Evolutionary conservation across 2,329 filamentous ascomycete genomes (phyloP).

Genomic region (Pezicula carpinea): DNA sequence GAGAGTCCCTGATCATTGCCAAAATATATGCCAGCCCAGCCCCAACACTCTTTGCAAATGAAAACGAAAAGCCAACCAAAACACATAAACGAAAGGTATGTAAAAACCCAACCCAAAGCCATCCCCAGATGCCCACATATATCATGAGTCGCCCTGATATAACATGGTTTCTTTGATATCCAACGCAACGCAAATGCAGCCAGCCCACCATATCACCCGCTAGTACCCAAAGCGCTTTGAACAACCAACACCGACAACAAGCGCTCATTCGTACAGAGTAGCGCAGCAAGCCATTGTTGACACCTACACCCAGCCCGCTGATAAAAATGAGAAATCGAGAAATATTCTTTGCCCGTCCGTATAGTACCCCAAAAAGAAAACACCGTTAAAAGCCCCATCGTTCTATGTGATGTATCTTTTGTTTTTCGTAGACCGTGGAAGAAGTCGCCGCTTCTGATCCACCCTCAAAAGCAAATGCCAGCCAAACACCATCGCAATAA

Average conservation of each 20-base stretch:
- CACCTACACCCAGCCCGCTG: slow-evolving; percentile 22
- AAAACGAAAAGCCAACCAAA: background rate
- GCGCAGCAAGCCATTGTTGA: slow-evolving; percentile 16
- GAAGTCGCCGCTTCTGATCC: slow-evolving; percentile 30
- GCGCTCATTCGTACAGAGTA: slow-evolving; percentile 23
- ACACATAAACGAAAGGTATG: slow-evolving; percentile 1
- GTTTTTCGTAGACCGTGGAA: slow-evolving; percentile 23
- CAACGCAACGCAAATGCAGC: slow-evolving; percentile 15
- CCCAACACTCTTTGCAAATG: background rate
- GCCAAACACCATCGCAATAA: slow-evolving; percentile 28
- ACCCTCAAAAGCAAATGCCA: slow-evolving; percentile 26
- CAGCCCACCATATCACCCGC: slow-evolving; percentile 20
- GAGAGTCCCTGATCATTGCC: background rate
- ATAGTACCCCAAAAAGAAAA: slow-evolving; percentile 21
- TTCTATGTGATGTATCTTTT: slow-evolving; percentile 29
- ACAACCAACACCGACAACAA: slow-evolving; percentile 18
- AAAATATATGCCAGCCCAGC: background rate
- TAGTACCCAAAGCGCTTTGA: slow-evolving; percentile 15
- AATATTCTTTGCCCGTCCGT: slow-evolving; percentile 23
- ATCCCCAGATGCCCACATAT: slow-evolving; percentile 4
- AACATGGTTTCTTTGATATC: slow-evolving; percentile 1
- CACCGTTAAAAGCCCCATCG: slow-evolving; percentile 27
- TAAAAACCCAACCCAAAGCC: background rate
- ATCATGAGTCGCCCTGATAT: slow-evolving; percentile 5
- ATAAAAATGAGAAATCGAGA: slow-evolving; percentile 18